Evolutionary conservation across 306 rosid species (phyloP), one percentile per base, ranked within the genome.

Genomic region (Biancaea sappan): DNA sequence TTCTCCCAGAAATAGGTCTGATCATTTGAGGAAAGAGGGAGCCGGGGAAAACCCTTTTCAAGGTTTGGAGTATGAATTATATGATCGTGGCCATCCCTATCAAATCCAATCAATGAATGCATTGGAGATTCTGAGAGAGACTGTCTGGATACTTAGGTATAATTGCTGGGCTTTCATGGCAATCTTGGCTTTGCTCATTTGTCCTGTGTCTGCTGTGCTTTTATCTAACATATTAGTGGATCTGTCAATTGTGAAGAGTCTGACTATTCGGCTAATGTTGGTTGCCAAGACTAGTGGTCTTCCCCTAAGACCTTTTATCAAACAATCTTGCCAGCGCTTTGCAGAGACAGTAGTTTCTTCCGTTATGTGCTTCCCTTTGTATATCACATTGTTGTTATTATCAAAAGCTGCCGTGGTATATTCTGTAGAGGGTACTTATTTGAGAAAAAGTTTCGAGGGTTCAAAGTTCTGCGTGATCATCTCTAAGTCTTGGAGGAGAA

Each of bases 371-470:
- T 86, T 95, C 29, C 98, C 98, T 29, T 59, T 95, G 83, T 89
- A 83, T 80, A 43, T 85, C 18, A 83, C 99, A 5, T 73, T 92
- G 66, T 87, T 85, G 1, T 72, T 95, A 73, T 35, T 88, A 57
- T 92, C 99, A 0, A 95, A 95, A 69, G 84, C 99, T 1, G 98
- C 92, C 0, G 84, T 95, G 61, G 96, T 92, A 24, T 88, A 88
- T 78, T 78, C 96, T 8, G 99, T 95, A 47, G 97, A 92, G 66
- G 92, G 99, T 85, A 84, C 88, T 48, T 88, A 95, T 77, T 92
- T 90, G 0, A 81, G 87, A 47, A 88, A 85, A 76, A 85, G 76
- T 76, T 90, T 90, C 54, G 92, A 90, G 74, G 74, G 75, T 15
- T 71, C 84, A 15, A 83, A 86, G 83, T 92, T 95, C 41, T 86